Evolutionary conservation across 1,284 basidiomycete genomes (phyloP), one percentile per base, ranked within the genome.

Genomic region (Fomitopsis pinicola): DNA sequence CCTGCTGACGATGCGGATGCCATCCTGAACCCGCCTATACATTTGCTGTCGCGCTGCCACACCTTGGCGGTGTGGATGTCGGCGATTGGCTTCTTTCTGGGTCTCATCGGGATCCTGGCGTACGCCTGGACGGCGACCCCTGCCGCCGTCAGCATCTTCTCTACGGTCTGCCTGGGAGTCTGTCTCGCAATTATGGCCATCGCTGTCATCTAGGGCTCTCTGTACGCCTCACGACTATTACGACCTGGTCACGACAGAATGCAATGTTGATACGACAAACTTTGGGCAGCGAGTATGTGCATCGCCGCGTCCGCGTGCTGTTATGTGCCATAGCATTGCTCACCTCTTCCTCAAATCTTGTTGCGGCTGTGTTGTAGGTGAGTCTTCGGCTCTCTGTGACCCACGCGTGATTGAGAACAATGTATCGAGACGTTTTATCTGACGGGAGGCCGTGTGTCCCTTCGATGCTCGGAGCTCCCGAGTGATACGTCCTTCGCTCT

Each of bases 81-180:
- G 12, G 62, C 66, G 28, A 46, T 72, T 2, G 77, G 77, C 1
- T 78, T 77, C 65, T 26, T 74, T 9, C 68, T 78, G 28, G 72
- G 70, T 14, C 59, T 76, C 45, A 59, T 71, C 0, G 77, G 76
- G 10, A 68, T 77, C n/a, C 40, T 77, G 35, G 69, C 72, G 42
- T 77, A 69, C 60, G 66, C 71, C 22, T 78, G 76, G 77, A 67
- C 71, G 19, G 62, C 63, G 42, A 67, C 77, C 15, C 72, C 72
- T 10, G 48, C 57, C 17, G 66, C 66, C 46, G 64, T 76, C 19
- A 66, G 73, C 46, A 71, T 77, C 42, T 74, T 76, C 55, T 70
- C 69, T 26, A 73, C 72, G 35, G 66, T 64, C 8, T 75, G 71
- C 57, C 64, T 77, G 56, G 72, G 64, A 7, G 59, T 65, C 22